Percentiles rank a stretch among this genome's conserved stretches.
Evolutionary conservation across 2,329 filamentous ascomycete genomes (phyloP).

Genomic region (Talaromyces sp.): DNA sequence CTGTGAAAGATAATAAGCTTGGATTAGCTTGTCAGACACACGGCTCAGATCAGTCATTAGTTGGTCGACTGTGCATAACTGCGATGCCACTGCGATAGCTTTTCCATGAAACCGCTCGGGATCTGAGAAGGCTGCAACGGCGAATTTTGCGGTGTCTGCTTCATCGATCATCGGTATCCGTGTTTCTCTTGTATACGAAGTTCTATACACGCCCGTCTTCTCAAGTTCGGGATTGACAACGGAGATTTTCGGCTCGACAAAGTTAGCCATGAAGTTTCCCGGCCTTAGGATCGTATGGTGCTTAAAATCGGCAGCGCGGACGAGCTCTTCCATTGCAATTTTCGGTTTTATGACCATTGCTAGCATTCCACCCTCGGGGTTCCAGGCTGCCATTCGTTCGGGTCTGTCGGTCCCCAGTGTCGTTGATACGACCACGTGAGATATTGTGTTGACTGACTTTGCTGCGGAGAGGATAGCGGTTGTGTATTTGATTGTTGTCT

Average conservation of each 20-base stretch:
- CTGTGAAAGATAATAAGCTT: slow-evolving; percentile 42
- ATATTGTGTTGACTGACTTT: slow-evolving; percentile 30
- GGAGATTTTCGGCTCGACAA: slow-evolving; percentile 42
- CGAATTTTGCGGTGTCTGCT: slow-evolving; percentile 50
- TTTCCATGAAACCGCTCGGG: slow-evolving; percentile 43
- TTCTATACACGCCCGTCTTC: slow-evolving; percentile 40
- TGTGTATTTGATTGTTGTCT: slow-evolving; percentile 30
- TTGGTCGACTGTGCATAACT: slow-evolving; percentile 40
- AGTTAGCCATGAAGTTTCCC: slow-evolving; percentile 55
- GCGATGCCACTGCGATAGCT: slow-evolving; percentile 45
- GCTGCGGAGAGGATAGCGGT: slow-evolving; percentile 27
- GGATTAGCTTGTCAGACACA: slow-evolving; percentile 37
- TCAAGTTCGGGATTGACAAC: slow-evolving; percentile 43
- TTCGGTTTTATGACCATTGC: slow-evolving; percentile 42
- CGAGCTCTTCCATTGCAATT: slow-evolving; percentile 42
- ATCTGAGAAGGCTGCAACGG: slow-evolving; percentile 45
- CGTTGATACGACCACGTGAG: slow-evolving; percentile 34
- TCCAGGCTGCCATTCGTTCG: slow-evolving; percentile 29
- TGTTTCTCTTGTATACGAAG: slow-evolving; percentile 38
- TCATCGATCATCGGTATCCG: slow-evolving; percentile 48
- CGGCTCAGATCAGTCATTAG: slow-evolving; percentile 40
- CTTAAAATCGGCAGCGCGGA: slow-evolving; percentile 40
- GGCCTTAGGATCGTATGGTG: slow-evolving; percentile 53
- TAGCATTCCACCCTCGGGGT: slow-evolving; percentile 27
- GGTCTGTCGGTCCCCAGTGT: slow-evolving; percentile 33